A percentile compares a stretch with the other conserved stretches of the same genome.
These are phyloP conservation scores for Diaporthe citri DNA, from an alignment of 2,329 filamentous ascomycete genomes.

Conservation along the genomic window DNA sequence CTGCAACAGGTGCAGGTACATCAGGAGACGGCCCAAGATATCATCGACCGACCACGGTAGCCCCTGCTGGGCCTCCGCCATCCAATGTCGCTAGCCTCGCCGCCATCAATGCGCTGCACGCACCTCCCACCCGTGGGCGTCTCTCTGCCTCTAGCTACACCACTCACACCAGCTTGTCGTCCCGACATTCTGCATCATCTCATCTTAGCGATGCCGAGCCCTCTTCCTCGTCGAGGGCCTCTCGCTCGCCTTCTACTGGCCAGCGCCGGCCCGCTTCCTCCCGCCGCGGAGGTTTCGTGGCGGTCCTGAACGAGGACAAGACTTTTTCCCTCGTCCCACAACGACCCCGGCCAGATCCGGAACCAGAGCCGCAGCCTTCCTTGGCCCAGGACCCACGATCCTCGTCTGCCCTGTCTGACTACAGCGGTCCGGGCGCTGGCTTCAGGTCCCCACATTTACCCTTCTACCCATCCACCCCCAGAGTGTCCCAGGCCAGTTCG, in stretches of 20 bases:
- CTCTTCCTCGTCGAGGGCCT: conserved; percentile 43
- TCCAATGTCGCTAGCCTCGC: conserved; percentile 51
- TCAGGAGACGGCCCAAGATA: conserved; percentile 47
- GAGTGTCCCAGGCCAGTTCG: conserved; percentile 58
- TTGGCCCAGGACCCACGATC: conserved; percentile 36
- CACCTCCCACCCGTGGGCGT: conserved; percentile 43
- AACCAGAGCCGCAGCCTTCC: conserved; percentile 34
- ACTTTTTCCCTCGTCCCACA: conserved; percentile 66
- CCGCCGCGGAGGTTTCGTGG: conserved; percentile 60
- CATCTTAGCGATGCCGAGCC: conserved; percentile 44
- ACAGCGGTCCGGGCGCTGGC: conserved; percentile 43
- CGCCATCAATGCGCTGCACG: conserved; percentile 50
- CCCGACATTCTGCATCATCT: conserved; percentile 37
- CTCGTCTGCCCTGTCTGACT: conserved; percentile 41
- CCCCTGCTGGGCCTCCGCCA: conserved; percentile 51
- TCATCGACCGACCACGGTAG: conserved; percentile 49
- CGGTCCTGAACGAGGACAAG: conserved; percentile 62
- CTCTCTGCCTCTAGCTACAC: conserved; percentile 36
- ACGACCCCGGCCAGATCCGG: conserved; percentile 39
- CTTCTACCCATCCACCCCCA: conserved; percentile 50
- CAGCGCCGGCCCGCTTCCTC: conserved; percentile 52
- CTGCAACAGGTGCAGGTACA: conserved; percentile 49
- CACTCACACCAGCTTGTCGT: conserved; percentile 36
- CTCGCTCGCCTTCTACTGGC: conserved; percentile 42
- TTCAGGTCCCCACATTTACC: conserved; percentile 59